Conservation (phyloP, 441 rosid genomes). For the Pelargonium citronellum region DNA sequence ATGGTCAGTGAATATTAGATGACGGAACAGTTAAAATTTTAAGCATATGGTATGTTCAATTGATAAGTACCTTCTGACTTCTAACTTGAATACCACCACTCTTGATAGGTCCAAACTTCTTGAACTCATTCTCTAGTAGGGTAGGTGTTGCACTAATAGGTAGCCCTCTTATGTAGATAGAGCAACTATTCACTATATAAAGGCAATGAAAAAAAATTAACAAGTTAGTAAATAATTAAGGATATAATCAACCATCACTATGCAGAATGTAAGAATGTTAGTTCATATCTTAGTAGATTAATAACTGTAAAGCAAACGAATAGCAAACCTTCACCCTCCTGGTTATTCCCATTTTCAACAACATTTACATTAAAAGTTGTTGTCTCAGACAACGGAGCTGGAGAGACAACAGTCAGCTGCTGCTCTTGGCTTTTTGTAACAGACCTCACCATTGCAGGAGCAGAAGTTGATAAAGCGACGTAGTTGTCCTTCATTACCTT, state of each 20-base stretch:
- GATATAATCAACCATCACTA: neutral
- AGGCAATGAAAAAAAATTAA: constrained; percentile 8
- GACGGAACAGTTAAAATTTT: constrained; percentile 4
- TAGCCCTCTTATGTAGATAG: constrained; percentile 70
- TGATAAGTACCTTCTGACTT: constrained; percentile 43
- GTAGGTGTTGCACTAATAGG: constrained; percentile 51
- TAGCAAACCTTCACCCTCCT: constrained; percentile 49
- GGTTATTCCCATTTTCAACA: constrained; percentile 49
- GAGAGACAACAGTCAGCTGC: constrained; percentile 31
- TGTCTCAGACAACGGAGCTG: constrained; percentile 33
- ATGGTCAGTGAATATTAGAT: constrained; percentile 11
- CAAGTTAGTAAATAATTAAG: neutral
- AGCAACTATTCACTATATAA: constrained; percentile 57
- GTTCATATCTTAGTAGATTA: neutral
- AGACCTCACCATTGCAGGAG: constrained; percentile 39
- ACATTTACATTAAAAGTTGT: constrained; percentile 33
- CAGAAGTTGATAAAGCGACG: constrained; percentile 31
- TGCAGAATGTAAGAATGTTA: neutral
- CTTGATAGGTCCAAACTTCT: constrained; percentile 67
- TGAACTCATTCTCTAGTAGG: constrained; percentile 67
- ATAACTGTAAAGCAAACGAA: neutral
- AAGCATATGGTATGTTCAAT: constrained; percentile 11
- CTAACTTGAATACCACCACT: constrained; percentile 74
- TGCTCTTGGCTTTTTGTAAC: constrained; percentile 46
- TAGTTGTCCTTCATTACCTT: constrained; percentile 58